Percentiles rank a stretch among this genome's conserved stretches.
phyloP scores from a whole-genome alignment of 768 basidiomycete genomes.

The Paxillus rubicundulus region DNA sequence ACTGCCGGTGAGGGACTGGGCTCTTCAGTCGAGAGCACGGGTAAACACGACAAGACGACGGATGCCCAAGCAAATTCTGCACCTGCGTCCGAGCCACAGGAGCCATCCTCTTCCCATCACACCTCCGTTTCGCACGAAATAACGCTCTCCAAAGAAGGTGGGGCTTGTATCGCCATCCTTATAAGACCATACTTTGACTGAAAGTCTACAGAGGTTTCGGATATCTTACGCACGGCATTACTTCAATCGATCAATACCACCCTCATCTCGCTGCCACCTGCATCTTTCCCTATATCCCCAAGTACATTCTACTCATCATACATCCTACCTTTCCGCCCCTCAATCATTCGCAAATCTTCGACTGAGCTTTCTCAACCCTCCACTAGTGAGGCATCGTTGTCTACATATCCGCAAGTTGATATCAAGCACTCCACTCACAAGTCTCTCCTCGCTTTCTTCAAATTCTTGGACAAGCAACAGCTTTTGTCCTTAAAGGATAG shows the following conservation, averaged over 20 bases:
- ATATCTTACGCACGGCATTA: conserved; percentile 57
- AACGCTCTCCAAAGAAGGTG: conserved; percentile 30
- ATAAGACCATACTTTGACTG: neutral
- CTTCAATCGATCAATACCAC: conserved; percentile 62
- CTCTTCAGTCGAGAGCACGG: conserved; percentile 8
- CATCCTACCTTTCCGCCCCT: conserved; percentile 78
- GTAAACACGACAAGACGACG: conserved; percentile 23
- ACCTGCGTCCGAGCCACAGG: conserved; percentile 10
- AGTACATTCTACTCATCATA: conserved; percentile 74
- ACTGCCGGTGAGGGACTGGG: conserved; percentile 1
- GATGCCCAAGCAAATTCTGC: conserved; percentile 10
- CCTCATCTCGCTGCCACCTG: conserved; percentile 44
- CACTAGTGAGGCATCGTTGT: conserved; percentile 19
- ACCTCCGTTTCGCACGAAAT: conserved; percentile 10
- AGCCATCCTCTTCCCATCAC: conserved; percentile 1
- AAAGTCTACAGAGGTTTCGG: conserved; percentile 22
- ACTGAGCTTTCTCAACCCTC: conserved; percentile 3
- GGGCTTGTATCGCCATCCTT: conserved; percentile 2
- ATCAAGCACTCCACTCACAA: conserved; percentile 82
- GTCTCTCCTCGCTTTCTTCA: conserved; percentile 79
- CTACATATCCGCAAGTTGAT: conserved; percentile 48
- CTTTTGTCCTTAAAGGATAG: conserved; percentile 69
- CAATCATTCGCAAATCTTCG: conserved; percentile 36
- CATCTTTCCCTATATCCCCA: conserved; percentile 71
- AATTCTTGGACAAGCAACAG: conserved; percentile 68